These are phyloP conservation scores for Phytophthora vignae DNA, from an alignment of 352 stramenopile species.

Conservation along the genomic window DNA sequence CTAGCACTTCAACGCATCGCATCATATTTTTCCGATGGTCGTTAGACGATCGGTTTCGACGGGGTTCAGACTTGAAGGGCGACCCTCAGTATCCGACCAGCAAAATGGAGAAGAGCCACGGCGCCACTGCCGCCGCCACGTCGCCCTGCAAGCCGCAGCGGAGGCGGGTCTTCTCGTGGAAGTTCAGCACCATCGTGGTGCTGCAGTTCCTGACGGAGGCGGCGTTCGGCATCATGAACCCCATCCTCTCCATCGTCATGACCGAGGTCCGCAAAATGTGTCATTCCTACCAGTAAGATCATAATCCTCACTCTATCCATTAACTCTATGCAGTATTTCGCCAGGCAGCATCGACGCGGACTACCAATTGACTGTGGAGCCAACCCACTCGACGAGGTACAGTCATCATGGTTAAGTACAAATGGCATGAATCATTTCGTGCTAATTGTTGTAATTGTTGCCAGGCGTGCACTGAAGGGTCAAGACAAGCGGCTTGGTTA, in stretches of 20 bases:
- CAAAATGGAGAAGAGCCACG: slow-evolving; percentile 20
- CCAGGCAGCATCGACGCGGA: slow-evolving; percentile 58
- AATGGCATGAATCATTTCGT: slow-evolving; percentile 4
- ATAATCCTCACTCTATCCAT: slow-evolving; percentile 3
- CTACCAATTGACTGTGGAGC: slow-evolving; percentile 69
- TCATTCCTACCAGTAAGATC: background rate
- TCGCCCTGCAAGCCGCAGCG: slow-evolving; percentile 10
- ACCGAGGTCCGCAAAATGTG: slow-evolving; percentile 54
- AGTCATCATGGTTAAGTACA: background rate
- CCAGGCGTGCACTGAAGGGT: slow-evolving; percentile 69
- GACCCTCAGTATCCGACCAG: background rate
- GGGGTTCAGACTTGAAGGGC: slow-evolving; percentile 2
- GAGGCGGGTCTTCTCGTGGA: slow-evolving; percentile 35
- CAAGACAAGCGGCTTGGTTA: slow-evolving; percentile 74
- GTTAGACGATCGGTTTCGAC: background rate
- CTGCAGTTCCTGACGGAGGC: slow-evolving; percentile 68
- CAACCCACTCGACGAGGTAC: slow-evolving; percentile 53
- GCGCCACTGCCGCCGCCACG: background rate
- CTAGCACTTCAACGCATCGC: too few species aligned
- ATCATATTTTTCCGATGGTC: background rate
- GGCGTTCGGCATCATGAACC: slow-evolving; percentile 75
- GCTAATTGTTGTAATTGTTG: background rate
- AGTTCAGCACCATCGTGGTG: slow-evolving; percentile 56
- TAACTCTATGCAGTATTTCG: slow-evolving; percentile 68
- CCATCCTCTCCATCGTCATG: slow-evolving; percentile 75